Evolutionary conservation across 2,329 filamentous ascomycete species (phyloP).

Genomic region (Talaromyces sp.): DNA sequence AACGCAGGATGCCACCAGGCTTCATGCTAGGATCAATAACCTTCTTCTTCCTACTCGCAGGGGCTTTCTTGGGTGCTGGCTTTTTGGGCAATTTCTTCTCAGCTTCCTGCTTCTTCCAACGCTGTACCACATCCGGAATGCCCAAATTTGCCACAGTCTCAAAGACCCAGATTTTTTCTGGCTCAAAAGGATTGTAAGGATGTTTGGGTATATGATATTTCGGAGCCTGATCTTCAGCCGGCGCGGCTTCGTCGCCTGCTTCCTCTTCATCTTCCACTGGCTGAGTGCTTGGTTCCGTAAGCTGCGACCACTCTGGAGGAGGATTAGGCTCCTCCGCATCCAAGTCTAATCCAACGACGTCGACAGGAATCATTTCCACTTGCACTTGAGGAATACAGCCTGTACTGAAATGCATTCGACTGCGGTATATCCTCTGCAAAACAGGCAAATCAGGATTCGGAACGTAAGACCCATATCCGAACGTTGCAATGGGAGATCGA

Average conservation of each 20-base stretch:
- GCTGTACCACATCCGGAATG: slow-evolving; percentile 59
- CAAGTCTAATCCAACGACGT: slow-evolving; percentile 73
- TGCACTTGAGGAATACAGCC: slow-evolving; percentile 73
- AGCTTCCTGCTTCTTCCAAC: slow-evolving; percentile 52
- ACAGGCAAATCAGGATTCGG: slow-evolving; percentile 49
- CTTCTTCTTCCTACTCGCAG: slow-evolving; percentile 28
- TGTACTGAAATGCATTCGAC: slow-evolving; percentile 65
- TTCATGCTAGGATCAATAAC: slow-evolving; percentile 39
- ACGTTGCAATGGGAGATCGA: slow-evolving; percentile 33
- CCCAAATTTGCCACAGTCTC: slow-evolving; percentile 60
- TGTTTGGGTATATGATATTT: slow-evolving; percentile 20
- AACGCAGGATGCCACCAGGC: slow-evolving; percentile 37
- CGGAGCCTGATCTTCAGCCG: slow-evolving; percentile 20
- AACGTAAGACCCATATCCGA: slow-evolving; percentile 25
- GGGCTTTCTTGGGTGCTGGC: slow-evolving; percentile 25
- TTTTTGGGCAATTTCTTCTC: slow-evolving; percentile 25
- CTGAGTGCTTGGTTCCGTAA: slow-evolving; percentile 24
- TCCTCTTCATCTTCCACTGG: slow-evolving; percentile 29
- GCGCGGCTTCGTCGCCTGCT: slow-evolving; percentile 22
- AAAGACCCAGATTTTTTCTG: slow-evolving; percentile 65
- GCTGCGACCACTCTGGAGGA: slow-evolving; percentile 27
- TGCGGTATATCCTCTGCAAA: slow-evolving; percentile 62
- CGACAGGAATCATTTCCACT: slow-evolving; percentile 68
- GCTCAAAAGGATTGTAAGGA: slow-evolving; percentile 58
- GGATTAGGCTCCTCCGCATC: slow-evolving; percentile 63